These are phyloP conservation scores for Picea glauca DNA, from an alignment of 75 land plant species.

Conservation along the genomic window DNA sequence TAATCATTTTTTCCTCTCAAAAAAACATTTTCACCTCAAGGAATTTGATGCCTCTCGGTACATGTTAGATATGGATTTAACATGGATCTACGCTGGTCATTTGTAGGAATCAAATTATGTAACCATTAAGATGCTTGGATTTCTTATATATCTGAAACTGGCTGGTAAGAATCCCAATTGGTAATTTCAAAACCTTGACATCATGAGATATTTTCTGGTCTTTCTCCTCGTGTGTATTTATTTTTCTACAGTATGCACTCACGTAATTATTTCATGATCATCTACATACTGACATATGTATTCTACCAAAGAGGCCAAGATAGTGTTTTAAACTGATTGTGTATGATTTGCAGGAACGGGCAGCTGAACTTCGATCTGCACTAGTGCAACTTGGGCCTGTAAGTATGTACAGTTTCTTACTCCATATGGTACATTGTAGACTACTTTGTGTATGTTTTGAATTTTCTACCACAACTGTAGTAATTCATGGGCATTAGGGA, in stretches of 20 bases:
- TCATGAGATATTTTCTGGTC: not conserved
- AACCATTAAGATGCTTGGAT: too few relatives aligned
- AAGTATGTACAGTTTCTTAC: slow-evolving; percentile 15
- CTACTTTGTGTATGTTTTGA: not conserved
- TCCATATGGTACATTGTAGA: not conserved
- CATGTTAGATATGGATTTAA: too few relatives aligned
- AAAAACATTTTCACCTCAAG: too few relatives aligned
- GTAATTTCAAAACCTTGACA: not conserved
- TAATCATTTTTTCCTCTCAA: too few relatives aligned
- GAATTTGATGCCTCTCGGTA: too few relatives aligned
- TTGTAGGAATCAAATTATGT: too few relatives aligned
- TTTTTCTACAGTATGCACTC: not conserved
- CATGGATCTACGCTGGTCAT: too few relatives aligned
- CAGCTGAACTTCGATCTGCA: slow-evolving; percentile 72
- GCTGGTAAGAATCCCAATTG: not conserved
- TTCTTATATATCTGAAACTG: too few relatives aligned
- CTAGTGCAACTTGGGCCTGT: slow-evolving; percentile 95
- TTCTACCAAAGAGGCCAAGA: not conserved
- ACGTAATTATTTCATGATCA: not conserved
- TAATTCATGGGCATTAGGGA: not conserved
- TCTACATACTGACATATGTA: not conserved
- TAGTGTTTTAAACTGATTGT: not conserved
- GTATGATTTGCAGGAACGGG: slow-evolving; percentile 59
- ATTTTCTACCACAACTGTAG: not conserved
- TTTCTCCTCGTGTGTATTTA: not conserved